Evolutionary conservation across 176 grass and related monocot species (phyloP), one percentile per base, ranked within the genome.

Genomic region (Oryza meyeriana): DNA sequence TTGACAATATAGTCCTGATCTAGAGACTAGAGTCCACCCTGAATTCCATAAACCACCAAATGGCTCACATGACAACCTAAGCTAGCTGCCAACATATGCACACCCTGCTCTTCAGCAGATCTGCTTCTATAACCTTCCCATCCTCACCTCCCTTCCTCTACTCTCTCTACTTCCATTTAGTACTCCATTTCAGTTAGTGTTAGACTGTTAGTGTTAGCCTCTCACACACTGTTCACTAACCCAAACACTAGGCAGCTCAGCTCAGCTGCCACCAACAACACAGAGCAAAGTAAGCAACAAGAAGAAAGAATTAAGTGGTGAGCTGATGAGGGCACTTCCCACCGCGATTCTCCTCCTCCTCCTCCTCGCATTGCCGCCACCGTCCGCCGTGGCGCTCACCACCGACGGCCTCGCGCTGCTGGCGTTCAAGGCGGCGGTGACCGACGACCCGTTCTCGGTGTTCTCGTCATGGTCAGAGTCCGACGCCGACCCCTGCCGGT

Each of bases 361-460:
- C 0, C 59, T 95, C 29, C 82, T 86, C 0, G 66, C 75, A 7
- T 50, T 83, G 68, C 78, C 80, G 10, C 52, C 48, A 33, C 78
- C 85, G 29, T 14, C 75, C 1, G 75, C 64, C 45, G 10, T 66
- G 67, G 89, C 88, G 70, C 89, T 98, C 1, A 90, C 73, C 7
- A 45, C 85, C 12, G 96, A 98, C 63, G 96, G 96, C 6, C 79
- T 93, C 8, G 74, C 90, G 24, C 82, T 98, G 39, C 93, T 98
- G 31, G 88, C 96, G 1, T 88, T 98, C 88, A 98, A 98, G 82
- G 75, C 85, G 1, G 93, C 93, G 0, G 84, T 91, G 26, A 91
- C 96, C 1, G 86, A 95, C 3, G 96, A 98, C 89, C 96, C 96
- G 6, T 71, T 30, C 35, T 69, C 82, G 27, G 82, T 48, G 9